Percentiles rank a stretch among this genome's conserved stretches.
Evolutionary conservation across 441 rosid genomes (phyloP).

Genomic region (Arabidopsis lyrata): DNA sequence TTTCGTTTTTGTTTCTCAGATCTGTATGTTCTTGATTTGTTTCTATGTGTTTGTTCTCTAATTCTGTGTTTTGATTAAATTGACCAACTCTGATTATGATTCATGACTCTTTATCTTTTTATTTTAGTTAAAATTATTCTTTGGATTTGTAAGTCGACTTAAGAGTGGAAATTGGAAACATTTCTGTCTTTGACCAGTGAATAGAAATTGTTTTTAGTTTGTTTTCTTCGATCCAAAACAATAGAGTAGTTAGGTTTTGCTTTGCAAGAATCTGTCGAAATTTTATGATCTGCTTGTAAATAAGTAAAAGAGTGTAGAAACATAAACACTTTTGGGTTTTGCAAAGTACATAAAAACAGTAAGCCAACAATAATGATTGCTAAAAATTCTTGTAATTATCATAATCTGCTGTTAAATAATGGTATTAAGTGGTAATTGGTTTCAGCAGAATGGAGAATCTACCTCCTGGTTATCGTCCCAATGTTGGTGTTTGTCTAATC

Average conservation of each 20-base stretch:
- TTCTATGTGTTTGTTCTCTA: neutral
- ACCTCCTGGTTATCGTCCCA: conserved; percentile 96
- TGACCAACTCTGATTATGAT: neutral
- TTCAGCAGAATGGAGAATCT: conserved; percentile 74
- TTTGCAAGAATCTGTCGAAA: conserved; percentile 4
- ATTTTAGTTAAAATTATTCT: neutral
- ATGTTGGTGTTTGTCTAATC: conserved; percentile 95
- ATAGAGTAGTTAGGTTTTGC: conserved; percentile 4
- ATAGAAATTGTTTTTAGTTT: conserved; percentile 1
- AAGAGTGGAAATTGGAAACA: neutral
- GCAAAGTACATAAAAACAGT: conserved; percentile 1
- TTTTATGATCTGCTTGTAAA: conserved; percentile 2
- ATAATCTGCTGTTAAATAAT: neutral
- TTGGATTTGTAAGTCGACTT: neutral
- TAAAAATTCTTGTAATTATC: neutral
- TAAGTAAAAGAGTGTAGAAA: neutral
- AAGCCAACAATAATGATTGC: neutral
- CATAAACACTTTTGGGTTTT: neutral
- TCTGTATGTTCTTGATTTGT: conserved; percentile 35
- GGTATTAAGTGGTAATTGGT: neutral
- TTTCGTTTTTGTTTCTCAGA: conserved; percentile 22
- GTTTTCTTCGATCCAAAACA: neutral
- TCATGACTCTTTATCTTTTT: neutral
- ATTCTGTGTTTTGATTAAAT: neutral
- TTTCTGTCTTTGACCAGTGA: neutral